A percentile compares a stretch with the other conserved stretches of the same genome.
phyloP scores from a whole-genome alignment of 2,329 filamentous ascomycete species.

The Alternaria triticimaculans region DNA sequence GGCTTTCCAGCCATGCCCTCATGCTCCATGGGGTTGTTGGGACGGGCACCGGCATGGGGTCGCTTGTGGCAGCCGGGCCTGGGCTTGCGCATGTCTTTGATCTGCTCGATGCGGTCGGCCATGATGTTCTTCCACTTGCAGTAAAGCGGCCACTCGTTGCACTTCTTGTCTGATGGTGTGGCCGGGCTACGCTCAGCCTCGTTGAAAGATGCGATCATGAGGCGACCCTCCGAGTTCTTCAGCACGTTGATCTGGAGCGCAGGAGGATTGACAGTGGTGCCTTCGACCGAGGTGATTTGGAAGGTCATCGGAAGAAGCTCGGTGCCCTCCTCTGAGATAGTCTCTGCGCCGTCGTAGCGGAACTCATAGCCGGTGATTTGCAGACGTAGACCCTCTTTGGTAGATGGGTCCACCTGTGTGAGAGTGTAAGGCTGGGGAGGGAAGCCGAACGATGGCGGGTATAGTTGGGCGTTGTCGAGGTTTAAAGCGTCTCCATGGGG shows the following conservation, averaged over 20 bases:
- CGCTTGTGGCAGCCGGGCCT: conserved; percentile 46
- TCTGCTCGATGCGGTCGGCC: conserved; percentile 42
- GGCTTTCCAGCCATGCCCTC: conserved; percentile 41
- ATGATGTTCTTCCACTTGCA: conserved; percentile 53
- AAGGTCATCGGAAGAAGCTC: conserved; percentile 50
- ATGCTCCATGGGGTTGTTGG: conserved; percentile 40
- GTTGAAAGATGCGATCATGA: conserved; percentile 49
- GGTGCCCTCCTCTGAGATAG: conserved; percentile 43
- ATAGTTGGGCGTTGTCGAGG: conserved; percentile 48
- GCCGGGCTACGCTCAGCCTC: conserved; percentile 27
- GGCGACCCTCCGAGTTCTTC: conserved; percentile 44
- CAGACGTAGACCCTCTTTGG: conserved; percentile 37
- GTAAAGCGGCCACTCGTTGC: conserved; percentile 47
- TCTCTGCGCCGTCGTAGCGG: conserved; percentile 45
- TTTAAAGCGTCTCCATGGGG: conserved; percentile 38
- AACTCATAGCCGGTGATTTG: conserved; percentile 47
- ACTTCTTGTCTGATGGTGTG: conserved; percentile 35
- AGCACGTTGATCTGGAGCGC: conserved; percentile 47
- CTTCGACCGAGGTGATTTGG: conserved; percentile 45
- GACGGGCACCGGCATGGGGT: conserved; percentile 21
- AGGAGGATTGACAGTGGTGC: conserved; percentile 38
- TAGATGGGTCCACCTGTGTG: conserved; percentile 40
- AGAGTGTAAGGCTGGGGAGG: conserved; percentile 41
- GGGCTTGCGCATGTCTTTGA: conserved; percentile 43
- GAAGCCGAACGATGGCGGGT: conserved; percentile 44